phyloP scores from a whole-genome alignment of 768 basidiomycete species.

The Calocybe indica region DNA sequence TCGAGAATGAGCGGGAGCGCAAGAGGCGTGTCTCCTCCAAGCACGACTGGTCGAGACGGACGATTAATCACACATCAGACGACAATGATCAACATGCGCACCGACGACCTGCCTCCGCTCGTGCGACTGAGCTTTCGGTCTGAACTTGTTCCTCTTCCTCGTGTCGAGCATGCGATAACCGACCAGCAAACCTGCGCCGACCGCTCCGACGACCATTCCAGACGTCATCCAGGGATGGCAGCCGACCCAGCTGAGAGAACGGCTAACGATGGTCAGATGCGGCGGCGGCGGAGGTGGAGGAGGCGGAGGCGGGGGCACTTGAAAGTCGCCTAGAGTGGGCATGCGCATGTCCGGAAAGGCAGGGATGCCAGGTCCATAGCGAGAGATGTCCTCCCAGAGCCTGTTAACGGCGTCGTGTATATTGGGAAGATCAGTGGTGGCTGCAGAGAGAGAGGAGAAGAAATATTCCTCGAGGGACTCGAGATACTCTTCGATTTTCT shows the following conservation, averaged over 20 bases:
- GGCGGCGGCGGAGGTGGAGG: constrained; percentile 50
- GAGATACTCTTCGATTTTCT: constrained; percentile 69
- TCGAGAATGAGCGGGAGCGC: constrained; percentile 69
- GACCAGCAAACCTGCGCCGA: constrained; percentile 57
- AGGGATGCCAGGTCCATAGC: constrained; percentile 70
- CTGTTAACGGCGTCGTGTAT: constrained; percentile 61
- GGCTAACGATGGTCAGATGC: constrained; percentile 38
- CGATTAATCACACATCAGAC: constrained; percentile 1
- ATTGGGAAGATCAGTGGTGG: constrained; percentile 54
- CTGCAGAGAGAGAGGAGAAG: constrained; percentile 47
- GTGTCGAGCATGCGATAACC: constrained; percentile 41
- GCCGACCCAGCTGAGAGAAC: constrained; percentile 44
- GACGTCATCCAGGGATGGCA: constrained; percentile 59
- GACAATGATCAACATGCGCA: constrained; percentile 24
- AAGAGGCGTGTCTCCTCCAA: constrained; percentile 74
- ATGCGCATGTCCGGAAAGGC: constrained; percentile 45
- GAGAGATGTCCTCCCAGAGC: constrained; percentile 74
- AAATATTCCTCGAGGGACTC: constrained; percentile 60
- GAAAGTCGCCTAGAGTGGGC: constrained; percentile 64
- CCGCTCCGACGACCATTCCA: constrained; percentile 46
- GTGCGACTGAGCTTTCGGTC: constrained; percentile 38
- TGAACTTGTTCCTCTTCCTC: constrained; percentile 29
- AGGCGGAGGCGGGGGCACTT: constrained; percentile 56
- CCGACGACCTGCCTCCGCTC: constrained; percentile 69
- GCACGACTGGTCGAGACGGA: constrained; percentile 48